Evolutionary conservation across 1,284 basidiomycete genomes (phyloP).

Genomic region (Ganoderma boninense): DNA sequence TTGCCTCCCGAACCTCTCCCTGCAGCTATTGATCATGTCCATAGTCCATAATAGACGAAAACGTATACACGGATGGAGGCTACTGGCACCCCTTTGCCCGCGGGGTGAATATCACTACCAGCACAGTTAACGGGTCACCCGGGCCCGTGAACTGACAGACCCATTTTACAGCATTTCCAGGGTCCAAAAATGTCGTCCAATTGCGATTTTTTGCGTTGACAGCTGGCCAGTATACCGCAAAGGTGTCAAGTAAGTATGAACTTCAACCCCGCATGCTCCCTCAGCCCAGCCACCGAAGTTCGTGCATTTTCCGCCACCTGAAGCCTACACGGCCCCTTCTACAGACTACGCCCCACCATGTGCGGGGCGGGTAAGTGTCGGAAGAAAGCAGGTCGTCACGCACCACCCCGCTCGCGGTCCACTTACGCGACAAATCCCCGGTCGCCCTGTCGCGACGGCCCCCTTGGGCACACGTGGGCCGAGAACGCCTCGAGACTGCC

Average conservation of each 20-base stretch:
- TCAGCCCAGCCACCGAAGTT: background rate
- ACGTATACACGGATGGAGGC: background rate
- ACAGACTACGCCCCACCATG: too few species aligned
- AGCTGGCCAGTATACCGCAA: background rate
- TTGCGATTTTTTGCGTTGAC: background rate
- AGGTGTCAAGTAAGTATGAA: background rate
- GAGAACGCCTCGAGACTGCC: background rate
- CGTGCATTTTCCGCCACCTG: background rate
- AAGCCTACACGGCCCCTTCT: background rate
- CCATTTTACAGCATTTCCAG: background rate
- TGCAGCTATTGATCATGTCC: background rate
- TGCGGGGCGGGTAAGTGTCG: constrained; percentile 9
- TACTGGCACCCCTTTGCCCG: background rate
- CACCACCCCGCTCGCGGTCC: background rate
- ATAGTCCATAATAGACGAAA: background rate
- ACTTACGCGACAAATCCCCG: constrained; percentile 10
- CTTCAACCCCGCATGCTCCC: background rate
- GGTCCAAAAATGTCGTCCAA: background rate
- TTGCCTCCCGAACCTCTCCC: constrained; percentile 3
- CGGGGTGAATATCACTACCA: background rate
- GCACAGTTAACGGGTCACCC: background rate
- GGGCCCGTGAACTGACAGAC: background rate
- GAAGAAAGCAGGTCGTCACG: background rate
- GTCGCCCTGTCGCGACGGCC: background rate
- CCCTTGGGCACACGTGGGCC: constrained; percentile 9